Percentiles rank a stretch among this genome's conserved stretches.
phyloP scores from a whole-genome alignment of 1,284 basidiomycete species.

The Ganoderma multipileum region DNA sequence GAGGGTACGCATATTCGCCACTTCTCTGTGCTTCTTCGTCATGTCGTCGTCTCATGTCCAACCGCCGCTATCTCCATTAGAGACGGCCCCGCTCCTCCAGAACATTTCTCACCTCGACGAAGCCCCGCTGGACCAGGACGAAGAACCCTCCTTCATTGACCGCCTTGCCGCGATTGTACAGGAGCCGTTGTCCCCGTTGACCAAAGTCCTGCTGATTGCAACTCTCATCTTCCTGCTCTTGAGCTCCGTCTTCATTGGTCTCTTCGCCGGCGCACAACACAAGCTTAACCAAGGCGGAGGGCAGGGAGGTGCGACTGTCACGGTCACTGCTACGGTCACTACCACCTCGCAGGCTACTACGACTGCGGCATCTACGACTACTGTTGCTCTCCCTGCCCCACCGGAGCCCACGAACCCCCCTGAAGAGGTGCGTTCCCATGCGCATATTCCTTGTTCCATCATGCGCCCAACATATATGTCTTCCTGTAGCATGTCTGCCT shows the following conservation, averaged over 20 bases:
- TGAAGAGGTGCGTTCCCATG: conserved; percentile 47
- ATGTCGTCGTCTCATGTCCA: conserved; percentile 30
- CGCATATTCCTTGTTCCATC: neutral
- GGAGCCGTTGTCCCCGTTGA: conserved; percentile 84
- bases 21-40: conserved; percentile 2
- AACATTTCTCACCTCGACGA: conserved; percentile 39
- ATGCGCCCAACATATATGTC: neutral
- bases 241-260: conserved; percentile 87
- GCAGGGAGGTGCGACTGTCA: conserved; percentile 40
- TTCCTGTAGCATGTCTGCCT: conserved; percentile 68
- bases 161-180: conserved; percentile 64
- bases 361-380: conserved; percentile 43
- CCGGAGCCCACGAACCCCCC: conserved; percentile 55
- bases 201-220: conserved; percentile 81
- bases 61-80: conserved; percentile 25
- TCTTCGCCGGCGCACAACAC: conserved; percentile 89
- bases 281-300: conserved; percentile 62
- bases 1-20: conserved; percentile 30
- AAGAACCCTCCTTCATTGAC: conserved; percentile 46
- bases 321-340: conserved; percentile 38
- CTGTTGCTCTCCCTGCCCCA: conserved; percentile 40
- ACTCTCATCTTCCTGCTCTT: conserved; percentile 83
- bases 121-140: conserved; percentile 8
- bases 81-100: conserved; percentile 41
- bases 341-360: conserved; percentile 36